Evolutionary conservation across 192 early-diverging fungal genomes (phyloP).

Genomic region (Gamsiella multidivaricata): DNA sequence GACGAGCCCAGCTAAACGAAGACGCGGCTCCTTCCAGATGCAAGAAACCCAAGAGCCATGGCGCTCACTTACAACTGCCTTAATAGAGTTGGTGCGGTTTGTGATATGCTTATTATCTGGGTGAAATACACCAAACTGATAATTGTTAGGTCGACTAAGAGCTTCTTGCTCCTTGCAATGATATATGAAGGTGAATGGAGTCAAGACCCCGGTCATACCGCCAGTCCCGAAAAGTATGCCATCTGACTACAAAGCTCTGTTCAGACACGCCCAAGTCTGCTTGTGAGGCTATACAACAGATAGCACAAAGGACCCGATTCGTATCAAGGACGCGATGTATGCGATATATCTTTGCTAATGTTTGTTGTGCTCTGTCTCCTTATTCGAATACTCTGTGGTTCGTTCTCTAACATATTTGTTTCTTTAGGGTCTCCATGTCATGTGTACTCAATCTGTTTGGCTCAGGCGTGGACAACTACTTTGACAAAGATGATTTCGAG

Average conservation of each 20-base stretch:
- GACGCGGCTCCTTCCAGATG: too few species aligned
- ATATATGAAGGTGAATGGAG: background rate
- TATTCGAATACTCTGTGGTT: background rate
- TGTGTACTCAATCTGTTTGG: background rate
- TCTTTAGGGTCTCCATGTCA: conserved; percentile 9
- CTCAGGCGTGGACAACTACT: background rate
- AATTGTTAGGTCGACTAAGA: background rate
- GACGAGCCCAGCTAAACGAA: too few species aligned
- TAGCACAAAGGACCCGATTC: background rate
- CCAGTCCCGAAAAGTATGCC: background rate
- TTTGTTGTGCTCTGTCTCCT: background rate
- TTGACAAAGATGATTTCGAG: background rate
- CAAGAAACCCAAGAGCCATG: conserved; percentile 5
- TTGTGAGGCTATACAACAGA: background rate
- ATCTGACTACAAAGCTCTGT: background rate
- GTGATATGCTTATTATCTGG: background rate
- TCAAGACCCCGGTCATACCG: background rate
- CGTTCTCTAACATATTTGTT: background rate
- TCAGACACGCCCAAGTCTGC: background rate
- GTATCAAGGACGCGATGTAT: conserved; percentile 8
- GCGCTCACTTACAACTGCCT: background rate
- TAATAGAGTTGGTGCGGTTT: background rate
- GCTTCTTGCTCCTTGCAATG: conserved; percentile 4
- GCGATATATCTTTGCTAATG: too few species aligned
- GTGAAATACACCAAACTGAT: background rate